Percentiles rank a stretch among this genome's conserved stretches.
These are phyloP conservation scores for Saturnispora bothae DNA, from an alignment of 805 yeast species.

Conservation along the genomic window DNA sequence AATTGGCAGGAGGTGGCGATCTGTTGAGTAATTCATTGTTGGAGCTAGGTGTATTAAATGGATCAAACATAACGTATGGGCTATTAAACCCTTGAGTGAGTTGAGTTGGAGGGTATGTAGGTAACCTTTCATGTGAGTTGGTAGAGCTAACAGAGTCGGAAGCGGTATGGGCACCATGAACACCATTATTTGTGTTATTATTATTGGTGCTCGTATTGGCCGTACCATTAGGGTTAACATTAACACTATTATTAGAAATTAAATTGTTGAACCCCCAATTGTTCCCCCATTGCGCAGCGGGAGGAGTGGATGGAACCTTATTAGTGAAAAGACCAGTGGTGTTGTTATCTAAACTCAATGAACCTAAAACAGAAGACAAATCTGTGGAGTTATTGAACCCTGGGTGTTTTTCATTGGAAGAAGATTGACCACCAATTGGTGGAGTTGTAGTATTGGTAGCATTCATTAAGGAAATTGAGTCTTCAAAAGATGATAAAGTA, in stretches of 20 bases:
- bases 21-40: constrained; percentile 7
- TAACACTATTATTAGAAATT: constrained; percentile 9
- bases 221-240: neutral
- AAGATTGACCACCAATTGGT: constrained; percentile 20
- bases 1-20: constrained; percentile 5
- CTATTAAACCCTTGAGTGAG: constrained; percentile 6
- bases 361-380: constrained; percentile 38
- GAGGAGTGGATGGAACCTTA: constrained; percentile 22
- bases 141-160: constrained; percentile 10
- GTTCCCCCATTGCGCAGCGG: constrained; percentile 14
- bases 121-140: constrained; percentile 6
- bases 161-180: constrained; percentile 6
- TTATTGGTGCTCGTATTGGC: neutral
- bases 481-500: constrained; percentile 26
- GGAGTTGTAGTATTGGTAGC: constrained; percentile 23
- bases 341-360: constrained; percentile 31
- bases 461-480: constrained; percentile 18
- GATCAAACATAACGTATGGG: constrained; percentile 4
- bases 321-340: constrained; percentile 15
- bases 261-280: constrained; percentile 12
- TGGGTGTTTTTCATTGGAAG: neutral
- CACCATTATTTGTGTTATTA: neutral
- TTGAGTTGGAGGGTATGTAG: neutral
- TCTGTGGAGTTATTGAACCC: constrained; percentile 23
- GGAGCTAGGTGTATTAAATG: constrained; percentile 1